phyloP scores from a whole-genome alignment of 2,329 filamentous ascomycete species.

The Helotiales sp. region DNA sequence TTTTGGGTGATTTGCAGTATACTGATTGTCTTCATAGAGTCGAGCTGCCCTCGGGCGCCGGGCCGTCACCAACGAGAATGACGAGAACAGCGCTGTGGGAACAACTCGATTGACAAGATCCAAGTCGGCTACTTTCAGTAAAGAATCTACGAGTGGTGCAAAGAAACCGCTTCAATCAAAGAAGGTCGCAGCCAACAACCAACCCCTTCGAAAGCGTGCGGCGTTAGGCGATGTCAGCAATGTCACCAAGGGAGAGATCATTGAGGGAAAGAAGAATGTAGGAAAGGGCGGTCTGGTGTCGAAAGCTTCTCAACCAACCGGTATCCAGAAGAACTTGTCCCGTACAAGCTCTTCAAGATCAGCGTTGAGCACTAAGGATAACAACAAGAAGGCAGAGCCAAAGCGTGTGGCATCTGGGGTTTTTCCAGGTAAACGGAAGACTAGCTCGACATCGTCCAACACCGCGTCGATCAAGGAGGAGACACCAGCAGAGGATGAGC shows the following conservation, averaged over 20 bases:
- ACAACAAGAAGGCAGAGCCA: constrained; percentile 67
- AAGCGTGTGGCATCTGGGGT: constrained; percentile 79
- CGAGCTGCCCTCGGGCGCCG: constrained; percentile 71
- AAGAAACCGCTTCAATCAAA: constrained; percentile 74
- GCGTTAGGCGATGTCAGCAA: constrained; percentile 96
- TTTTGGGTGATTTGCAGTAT: constrained; percentile 9
- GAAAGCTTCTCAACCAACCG: constrained; percentile 81
- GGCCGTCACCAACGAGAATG: constrained; percentile 87
- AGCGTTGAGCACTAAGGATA: constrained; percentile 68
- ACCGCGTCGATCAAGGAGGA: constrained; percentile 66
- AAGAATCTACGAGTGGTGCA: constrained; percentile 58
- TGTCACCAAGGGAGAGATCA: constrained; percentile 76
- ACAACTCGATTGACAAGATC: constrained; percentile 90
- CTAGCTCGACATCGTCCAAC: constrained; percentile 56
- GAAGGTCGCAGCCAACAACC: constrained; percentile 60
- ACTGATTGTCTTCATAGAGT: constrained; percentile 56
- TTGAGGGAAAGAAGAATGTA: constrained; percentile 76
- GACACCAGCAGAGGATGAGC: constrained; percentile 63
- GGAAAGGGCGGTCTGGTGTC: constrained; percentile 75
- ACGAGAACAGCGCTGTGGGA: constrained; percentile 74
- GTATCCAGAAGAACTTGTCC: constrained; percentile 72
- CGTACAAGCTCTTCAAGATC: constrained; percentile 64
- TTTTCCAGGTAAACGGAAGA: constrained; percentile 72
- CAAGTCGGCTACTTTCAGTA: constrained; percentile 77
- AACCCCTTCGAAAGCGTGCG: constrained; percentile 73